phyloP scores from a whole-genome alignment of 805 yeast species.

The Teunomyces cretensis region DNA sequence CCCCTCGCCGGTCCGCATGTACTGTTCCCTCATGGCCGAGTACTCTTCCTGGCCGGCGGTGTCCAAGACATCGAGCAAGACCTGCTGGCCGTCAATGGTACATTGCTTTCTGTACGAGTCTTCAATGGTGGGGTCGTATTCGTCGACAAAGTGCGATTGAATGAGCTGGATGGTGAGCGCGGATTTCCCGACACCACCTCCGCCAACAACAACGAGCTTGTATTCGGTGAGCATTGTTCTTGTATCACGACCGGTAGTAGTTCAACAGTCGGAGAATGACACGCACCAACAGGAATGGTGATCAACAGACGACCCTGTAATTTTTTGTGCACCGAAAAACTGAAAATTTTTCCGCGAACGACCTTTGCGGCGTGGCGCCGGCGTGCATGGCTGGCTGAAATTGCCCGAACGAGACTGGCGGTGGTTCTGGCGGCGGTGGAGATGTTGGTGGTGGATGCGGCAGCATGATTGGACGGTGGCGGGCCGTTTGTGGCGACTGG shows the following conservation, averaged over 20 bases:
- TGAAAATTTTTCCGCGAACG: too few relatives aligned
- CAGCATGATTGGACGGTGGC: too few relatives aligned
- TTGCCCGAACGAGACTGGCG: too few relatives aligned
- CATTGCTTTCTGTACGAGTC: slow-evolving; percentile 88
- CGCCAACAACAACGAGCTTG: slow-evolving; percentile 94
- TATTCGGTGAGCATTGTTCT: slow-evolving; percentile 68
- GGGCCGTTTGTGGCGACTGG: too few relatives aligned
- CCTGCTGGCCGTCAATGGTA: slow-evolving; percentile 72
- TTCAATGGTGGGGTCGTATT: slow-evolving; percentile 97
- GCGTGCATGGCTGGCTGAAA: too few relatives aligned
- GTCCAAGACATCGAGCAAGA: slow-evolving; percentile 74
- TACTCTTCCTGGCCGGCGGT: slow-evolving; percentile 99
- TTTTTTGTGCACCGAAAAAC: background rate
- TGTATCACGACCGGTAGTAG: too few relatives aligned
- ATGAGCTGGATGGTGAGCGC: slow-evolving; percentile 94
- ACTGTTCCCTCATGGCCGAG: slow-evolving; percentile 81
- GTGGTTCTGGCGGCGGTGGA: too few relatives aligned
- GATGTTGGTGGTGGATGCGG: too few relatives aligned
- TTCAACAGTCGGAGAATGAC: too few relatives aligned
- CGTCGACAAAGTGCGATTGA: slow-evolving; percentile 94
- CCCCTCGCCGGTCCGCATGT: slow-evolving; percentile 96
- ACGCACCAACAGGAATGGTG: too few relatives aligned
- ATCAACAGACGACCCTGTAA: background rate
- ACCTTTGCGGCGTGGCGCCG: too few relatives aligned
- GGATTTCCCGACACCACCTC: slow-evolving; percentile 98